These are phyloP conservation scores for Penicillium sp. DNA, from an alignment of 2,329 filamentous ascomycete species.

Conservation along the genomic window DNA sequence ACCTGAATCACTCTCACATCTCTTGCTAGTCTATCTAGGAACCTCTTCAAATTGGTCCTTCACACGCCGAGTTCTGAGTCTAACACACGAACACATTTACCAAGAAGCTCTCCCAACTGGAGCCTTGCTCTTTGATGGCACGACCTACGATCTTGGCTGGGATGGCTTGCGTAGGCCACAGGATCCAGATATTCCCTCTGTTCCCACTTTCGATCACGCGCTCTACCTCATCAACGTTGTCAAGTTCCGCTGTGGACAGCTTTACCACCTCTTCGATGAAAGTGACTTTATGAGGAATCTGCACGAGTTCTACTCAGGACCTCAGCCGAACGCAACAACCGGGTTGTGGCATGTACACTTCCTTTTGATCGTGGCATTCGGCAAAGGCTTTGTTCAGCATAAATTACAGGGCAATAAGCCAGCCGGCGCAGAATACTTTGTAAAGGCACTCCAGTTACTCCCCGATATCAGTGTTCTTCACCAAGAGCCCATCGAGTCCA, in stretches of 20 bases:
- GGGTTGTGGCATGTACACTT: conserved; percentile 59
- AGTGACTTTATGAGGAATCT: conserved; percentile 53
- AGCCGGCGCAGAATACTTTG: conserved; percentile 53
- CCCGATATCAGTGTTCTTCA: conserved; percentile 49
- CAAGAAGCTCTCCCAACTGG: conserved; percentile 45
- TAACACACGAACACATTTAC: conserved; percentile 31
- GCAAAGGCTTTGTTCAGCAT: conserved; percentile 56
- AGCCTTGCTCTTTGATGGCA: conserved; percentile 55
- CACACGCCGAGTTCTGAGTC: conserved; percentile 26
- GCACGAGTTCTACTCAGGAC: conserved; percentile 47
- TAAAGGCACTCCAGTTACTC: conserved; percentile 50
- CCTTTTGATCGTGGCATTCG: conserved; percentile 58
- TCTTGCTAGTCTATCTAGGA: conserved; percentile 26
- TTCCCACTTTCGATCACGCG: conserved; percentile 57
- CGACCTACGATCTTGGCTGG: conserved; percentile 58
- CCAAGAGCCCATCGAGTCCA: conserved; percentile 50
- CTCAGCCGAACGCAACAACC: conserved; percentile 30
- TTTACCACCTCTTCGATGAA: conserved; percentile 59
- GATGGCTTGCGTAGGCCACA: conserved; percentile 47
- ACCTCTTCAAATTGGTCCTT: conserved; percentile 33
- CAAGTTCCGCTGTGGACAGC: conserved; percentile 58
- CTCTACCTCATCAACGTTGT: conserved; percentile 59
- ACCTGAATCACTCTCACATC: conserved; percentile 25
- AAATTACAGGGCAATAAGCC: conserved; percentile 44
- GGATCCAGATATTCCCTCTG: conserved; percentile 25